Evolutionary conservation across 2,329 filamentous ascomycete species (phyloP), one percentile per base, ranked within the genome.

Genomic region (Neopestalotiopsis sp.): DNA sequence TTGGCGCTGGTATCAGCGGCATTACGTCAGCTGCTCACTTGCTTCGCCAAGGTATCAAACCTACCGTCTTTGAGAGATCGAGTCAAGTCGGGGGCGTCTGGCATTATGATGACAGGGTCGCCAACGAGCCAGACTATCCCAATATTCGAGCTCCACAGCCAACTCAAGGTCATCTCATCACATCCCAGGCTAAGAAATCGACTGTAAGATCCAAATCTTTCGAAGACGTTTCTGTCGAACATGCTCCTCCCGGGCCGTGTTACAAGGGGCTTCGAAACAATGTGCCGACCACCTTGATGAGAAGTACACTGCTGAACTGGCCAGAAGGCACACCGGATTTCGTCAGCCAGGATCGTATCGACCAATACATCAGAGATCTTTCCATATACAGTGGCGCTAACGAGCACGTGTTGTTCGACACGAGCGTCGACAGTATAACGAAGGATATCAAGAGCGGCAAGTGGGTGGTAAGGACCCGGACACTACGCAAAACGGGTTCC

Each of bases 201-300:
- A 12, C 7, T 14, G 5, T 14, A n/a, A 32, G 20, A 14, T 58
- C 68, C 17, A 68, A 71, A 49, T 74, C 73, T n/a, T 63, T 76
- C 3, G 74, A 75, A 13, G 74, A 76, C 45, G 74, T 74, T 5
- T 75, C 24, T 77, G 82, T 57, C 76, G 81, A 40, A 88, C 77
- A 79, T 61, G 75, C 74, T 4, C 77, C 90, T 69, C 38, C 89
- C 85, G 30, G 78, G 88, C 71, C 94, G 84, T 82, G 88, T 86
- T 80, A 87, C 69, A 79, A 78, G 5, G 85, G 86, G 2, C 80
- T 95, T 7, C 91, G 91, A 75, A 94, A 92, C 45, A 96, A 95
- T 74, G 91, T 95, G 3, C 91, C 92, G 0, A 89, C 91, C n/a
- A 83, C 77, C 28, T 73, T 86, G 2, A 81, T 87, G 78, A 76